Evolutionary conservation across 805 yeast species (phyloP), one percentile per base, ranked within the genome.

Genomic region (Metschnikowia rubicola): DNA sequence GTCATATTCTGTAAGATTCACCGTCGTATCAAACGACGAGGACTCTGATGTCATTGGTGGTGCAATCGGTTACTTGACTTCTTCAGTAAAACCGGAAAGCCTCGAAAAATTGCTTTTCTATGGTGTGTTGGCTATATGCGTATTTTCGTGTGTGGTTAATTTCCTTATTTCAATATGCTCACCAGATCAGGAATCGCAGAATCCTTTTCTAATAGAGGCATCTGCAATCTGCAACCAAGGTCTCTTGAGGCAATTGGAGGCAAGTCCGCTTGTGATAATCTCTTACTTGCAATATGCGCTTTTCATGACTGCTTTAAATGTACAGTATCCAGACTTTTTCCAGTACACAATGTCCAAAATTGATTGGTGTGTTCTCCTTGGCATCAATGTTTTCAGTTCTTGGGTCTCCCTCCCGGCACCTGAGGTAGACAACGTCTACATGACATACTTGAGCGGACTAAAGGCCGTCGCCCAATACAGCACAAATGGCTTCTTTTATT

Each of bases 311-410:
- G 84, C 79, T 4, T 64, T 84, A 29, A 73, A 74, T 52, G 59
- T 84, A 15, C 64, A 69, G 26, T 84, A 78, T 54, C 89, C 90
- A 0, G 87, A 85, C 0, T 81, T 78, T 56, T 79, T 74, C 48
- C 84, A 76, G 50, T 85, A 85, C 0, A 59, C 79, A 11, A 61
- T 81, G 39, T 67, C 80, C 3, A 64, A 72, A 12, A 56, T 79
- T 15, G 62, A 78, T 13, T 83, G 88, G 88, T 66, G 77, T 36
- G 77, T 81, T 1, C 62, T 84, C n/a, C 60, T 81, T 47, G 74
- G 74, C 3, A 53, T 64, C 41, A 42, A 54, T 11, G 31, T 66
- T 3, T 30, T 66, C 9, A 44, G 45, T 9, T 50, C 15, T 6
- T 40, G 8, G 13, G 55, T 30, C 37, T 31, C 48, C 5, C 19